These are phyloP conservation scores for Penicillium oxalicum DNA, from an alignment of 2,329 filamentous ascomycete species.

Conservation along the genomic window DNA sequence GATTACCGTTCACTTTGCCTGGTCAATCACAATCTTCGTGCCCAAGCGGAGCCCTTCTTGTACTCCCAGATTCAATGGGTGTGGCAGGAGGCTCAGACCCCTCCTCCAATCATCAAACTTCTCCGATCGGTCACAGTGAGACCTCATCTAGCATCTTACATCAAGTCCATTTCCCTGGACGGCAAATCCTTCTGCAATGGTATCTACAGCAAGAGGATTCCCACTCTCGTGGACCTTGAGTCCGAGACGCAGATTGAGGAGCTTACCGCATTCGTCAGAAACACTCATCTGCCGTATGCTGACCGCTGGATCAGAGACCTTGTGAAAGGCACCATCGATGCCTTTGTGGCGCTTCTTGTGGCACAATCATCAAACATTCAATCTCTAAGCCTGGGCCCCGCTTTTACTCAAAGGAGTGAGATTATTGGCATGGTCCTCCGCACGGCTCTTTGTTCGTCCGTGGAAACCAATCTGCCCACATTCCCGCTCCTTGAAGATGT, in stretches of 20 bases:
- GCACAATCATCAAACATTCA: slow-evolving; percentile 12
- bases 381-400: slow-evolving; percentile 8
- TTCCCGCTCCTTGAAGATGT: slow-evolving; percentile 5
- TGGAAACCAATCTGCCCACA: background rate
- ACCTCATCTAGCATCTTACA: slow-evolving; percentile 13
- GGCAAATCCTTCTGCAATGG: background rate
- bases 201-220: background rate
- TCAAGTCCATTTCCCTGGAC: slow-evolving; percentile 9
- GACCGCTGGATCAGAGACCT: slow-evolving; percentile 14
- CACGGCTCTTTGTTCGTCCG: slow-evolving; percentile 7
- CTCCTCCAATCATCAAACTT: background rate
- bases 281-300: slow-evolving; percentile 3
- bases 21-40: slow-evolving; percentile 8
- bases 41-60: slow-evolving; percentile 14
- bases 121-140: slow-evolving; percentile 2
- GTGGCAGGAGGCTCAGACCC: slow-evolving; percentile 1
- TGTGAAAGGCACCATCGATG: slow-evolving; percentile 12
- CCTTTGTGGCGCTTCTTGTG: slow-evolving; percentile 16
- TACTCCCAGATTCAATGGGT: slow-evolving; percentile 16
- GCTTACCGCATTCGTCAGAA: slow-evolving; percentile 4
- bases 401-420: slow-evolving; percentile 6
- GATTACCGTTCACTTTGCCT: slow-evolving; percentile 12
- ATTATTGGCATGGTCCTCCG: slow-evolving; percentile 11
- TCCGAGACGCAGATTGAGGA: slow-evolving; percentile 2
- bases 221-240: background rate